phyloP scores from a whole-genome alignment of 1,139 yeast genomes.

The Blastobotrys elegans region DNA sequence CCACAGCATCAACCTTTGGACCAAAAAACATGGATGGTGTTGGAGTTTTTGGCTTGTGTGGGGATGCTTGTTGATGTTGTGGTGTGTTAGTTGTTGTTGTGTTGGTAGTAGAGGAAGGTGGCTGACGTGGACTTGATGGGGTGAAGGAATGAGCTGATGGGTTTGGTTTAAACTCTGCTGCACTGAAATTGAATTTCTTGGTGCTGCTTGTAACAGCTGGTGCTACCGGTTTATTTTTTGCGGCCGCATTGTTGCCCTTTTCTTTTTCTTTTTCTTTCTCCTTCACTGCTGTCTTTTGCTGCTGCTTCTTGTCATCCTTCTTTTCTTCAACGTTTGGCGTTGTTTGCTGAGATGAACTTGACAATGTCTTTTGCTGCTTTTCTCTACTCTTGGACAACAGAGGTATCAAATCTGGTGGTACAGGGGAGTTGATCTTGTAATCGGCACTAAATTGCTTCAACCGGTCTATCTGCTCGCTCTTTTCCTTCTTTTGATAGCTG shows the following conservation, averaged over 20 bases:
- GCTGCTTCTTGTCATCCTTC: slow-evolving; percentile 13
- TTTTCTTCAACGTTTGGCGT: slow-evolving; percentile 10
- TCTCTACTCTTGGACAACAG: slow-evolving; percentile 63
- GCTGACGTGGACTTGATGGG: slow-evolving; percentile 35
- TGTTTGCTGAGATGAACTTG: slow-evolving; percentile 18
- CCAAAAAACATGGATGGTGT: slow-evolving; percentile 40
- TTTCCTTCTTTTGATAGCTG: slow-evolving; percentile 40
- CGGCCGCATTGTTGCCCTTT: slow-evolving; percentile 2
- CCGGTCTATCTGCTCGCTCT: slow-evolving; percentile 52
- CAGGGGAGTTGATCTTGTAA: slow-evolving; percentile 54
- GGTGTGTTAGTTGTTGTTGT: slow-evolving; percentile 3
- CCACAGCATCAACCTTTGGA: slow-evolving; percentile 43
- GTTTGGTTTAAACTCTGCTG: slow-evolving; percentile 61
- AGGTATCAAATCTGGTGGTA: slow-evolving; percentile 72
- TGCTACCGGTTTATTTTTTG: slow-evolving; percentile 4
- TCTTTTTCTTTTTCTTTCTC: not conserved
- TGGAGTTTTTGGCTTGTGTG: slow-evolving; percentile 10
- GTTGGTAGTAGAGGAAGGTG: slow-evolving; percentile 2
- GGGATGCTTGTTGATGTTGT: not conserved
- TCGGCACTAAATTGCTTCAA: slow-evolving; percentile 76
- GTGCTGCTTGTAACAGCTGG: slow-evolving; percentile 6
- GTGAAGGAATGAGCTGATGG: slow-evolving; percentile 70
- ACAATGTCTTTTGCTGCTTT: slow-evolving; percentile 50
- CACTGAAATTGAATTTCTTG: slow-evolving; percentile 50
- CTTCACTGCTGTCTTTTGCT: slow-evolving; percentile 16